These are phyloP conservation scores for Mortierella sp. DNA, from an alignment of 371 early-diverging fungal genomes.

Conservation along the genomic window DNA sequence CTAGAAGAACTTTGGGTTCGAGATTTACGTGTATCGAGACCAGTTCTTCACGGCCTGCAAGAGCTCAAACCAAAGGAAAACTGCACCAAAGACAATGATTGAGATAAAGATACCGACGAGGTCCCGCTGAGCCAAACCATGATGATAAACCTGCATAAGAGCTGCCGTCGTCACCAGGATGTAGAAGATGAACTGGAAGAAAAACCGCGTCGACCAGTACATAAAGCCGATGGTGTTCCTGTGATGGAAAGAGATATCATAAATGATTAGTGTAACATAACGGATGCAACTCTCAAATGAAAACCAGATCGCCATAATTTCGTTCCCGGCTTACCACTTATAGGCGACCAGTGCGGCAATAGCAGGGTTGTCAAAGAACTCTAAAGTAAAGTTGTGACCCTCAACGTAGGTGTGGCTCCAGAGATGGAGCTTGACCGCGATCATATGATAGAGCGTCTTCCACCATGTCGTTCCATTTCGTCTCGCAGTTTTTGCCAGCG, in stretches of 20 bases:
- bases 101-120: slow-evolving; percentile 2
- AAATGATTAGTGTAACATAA: not conserved
- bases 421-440: not conserved
- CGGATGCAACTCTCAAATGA: too few relatives aligned
- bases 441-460: slow-evolving; percentile 6
- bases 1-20: too few relatives aligned
- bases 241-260: not conserved
- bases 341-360: slow-evolving; percentile 21
- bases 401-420: not conserved
- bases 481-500: not conserved
- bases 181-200: slow-evolving; percentile 24
- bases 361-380: slow-evolving; percentile 25
- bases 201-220: slow-evolving; percentile 28
- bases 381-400: slow-evolving; percentile 7
- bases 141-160: slow-evolving; percentile 24
- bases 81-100: slow-evolving; percentile 6
- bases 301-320: too few relatives aligned
- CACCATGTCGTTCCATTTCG: slow-evolving; percentile 5
- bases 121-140: not conserved
- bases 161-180: slow-evolving; percentile 11
- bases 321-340: slow-evolving; percentile 37
- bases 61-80: slow-evolving; percentile 27
- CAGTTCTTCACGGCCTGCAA: slow-evolving; percentile 18
- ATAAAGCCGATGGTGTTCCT: slow-evolving; percentile 34
- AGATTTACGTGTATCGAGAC: not conserved